A percentile compares a stretch with the other conserved stretches of the same genome.
These are phyloP conservation scores for Mortierella sp. DNA, from an alignment of 371 early-diverging fungal species.

Conservation along the genomic window DNA sequence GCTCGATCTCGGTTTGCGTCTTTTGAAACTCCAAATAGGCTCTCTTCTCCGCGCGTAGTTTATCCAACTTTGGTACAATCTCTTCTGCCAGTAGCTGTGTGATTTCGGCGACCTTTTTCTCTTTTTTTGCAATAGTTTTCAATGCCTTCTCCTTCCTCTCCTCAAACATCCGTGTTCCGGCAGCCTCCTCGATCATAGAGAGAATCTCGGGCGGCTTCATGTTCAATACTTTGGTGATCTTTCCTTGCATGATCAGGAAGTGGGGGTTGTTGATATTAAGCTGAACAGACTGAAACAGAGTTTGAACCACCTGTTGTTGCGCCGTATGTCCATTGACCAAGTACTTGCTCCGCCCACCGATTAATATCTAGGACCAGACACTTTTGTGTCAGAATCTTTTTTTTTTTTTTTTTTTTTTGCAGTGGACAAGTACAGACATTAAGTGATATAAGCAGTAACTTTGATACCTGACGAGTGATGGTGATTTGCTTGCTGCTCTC, in stretches of 20 bases:
- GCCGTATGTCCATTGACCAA: slow-evolving; percentile 94
- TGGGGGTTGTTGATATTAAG: slow-evolving; percentile 99
- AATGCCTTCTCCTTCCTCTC: slow-evolving; percentile 96
- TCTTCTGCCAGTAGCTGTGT: slow-evolving; percentile 87
- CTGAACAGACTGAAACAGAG: slow-evolving; percentile 95
- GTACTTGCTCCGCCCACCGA: slow-evolving; percentile 96
- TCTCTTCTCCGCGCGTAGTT: slow-evolving; percentile 89
- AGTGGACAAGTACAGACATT: no score
- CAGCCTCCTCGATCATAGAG: slow-evolving; percentile 98
- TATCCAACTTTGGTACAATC: slow-evolving; percentile 94
- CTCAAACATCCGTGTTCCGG: slow-evolving; percentile 98
- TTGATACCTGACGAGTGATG: slow-evolving; percentile 91
- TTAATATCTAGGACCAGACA: slow-evolving; percentile 69
- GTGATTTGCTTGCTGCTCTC: slow-evolving; percentile 88
- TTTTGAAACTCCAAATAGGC: slow-evolving; percentile 93
- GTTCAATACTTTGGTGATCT: slow-evolving; percentile 98
- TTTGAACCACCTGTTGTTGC: slow-evolving; percentile 91
- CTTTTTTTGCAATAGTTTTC: slow-evolving; percentile 95
- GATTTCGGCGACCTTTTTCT: slow-evolving; percentile 94
- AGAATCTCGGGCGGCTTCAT: slow-evolving; percentile 98
- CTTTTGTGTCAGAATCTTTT: background rate
- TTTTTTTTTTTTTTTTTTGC: no score
- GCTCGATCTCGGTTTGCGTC: slow-evolving; percentile 88
- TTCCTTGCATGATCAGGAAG: slow-evolving; percentile 99
- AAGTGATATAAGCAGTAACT: background rate